Conservation (phyloP, 2,329 filamentous ascomycete species). For the Colletotrichum eremochloae region DNA sequence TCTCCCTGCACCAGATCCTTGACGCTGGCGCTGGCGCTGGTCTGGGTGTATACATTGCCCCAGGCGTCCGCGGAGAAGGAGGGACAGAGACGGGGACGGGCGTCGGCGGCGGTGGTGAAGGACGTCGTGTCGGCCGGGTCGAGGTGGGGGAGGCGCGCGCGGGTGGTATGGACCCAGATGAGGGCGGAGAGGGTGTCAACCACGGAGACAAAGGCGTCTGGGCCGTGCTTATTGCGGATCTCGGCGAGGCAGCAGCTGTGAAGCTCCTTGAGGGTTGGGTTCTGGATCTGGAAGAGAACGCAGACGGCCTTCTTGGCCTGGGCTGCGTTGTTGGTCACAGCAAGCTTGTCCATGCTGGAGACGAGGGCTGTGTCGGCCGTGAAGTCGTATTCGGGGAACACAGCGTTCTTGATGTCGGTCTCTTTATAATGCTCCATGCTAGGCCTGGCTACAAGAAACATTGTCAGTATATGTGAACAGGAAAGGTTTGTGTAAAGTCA, state of each 20-base stretch:
- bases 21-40: not conserved
- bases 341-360: not conserved
- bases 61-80: not conserved
- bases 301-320: not conserved
- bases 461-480: not conserved
- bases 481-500: not conserved
- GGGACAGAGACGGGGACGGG: slow-evolving; percentile 6
- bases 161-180: slow-evolving; percentile 32
- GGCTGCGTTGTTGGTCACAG: not conserved
- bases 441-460: not conserved
- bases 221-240: not conserved
- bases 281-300: slow-evolving; percentile 2
- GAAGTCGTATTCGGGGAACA: slow-evolving; percentile 30
- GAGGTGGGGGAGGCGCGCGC: slow-evolving; percentile 9
- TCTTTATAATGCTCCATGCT: not conserved
- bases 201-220: slow-evolving; percentile 19
- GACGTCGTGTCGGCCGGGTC: slow-evolving; percentile 4
- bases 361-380: not conserved
- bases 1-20: not conserved
- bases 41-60: slow-evolving; percentile 35
- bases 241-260: not conserved
- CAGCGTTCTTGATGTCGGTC: not conserved
- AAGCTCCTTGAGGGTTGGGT: not conserved
- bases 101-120: slow-evolving; percentile 24
- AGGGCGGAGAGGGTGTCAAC: slow-evolving; percentile 18